Conservation (phyloP, 176 grass and related monocot species). For the Alloteropsis semialata region DNA sequence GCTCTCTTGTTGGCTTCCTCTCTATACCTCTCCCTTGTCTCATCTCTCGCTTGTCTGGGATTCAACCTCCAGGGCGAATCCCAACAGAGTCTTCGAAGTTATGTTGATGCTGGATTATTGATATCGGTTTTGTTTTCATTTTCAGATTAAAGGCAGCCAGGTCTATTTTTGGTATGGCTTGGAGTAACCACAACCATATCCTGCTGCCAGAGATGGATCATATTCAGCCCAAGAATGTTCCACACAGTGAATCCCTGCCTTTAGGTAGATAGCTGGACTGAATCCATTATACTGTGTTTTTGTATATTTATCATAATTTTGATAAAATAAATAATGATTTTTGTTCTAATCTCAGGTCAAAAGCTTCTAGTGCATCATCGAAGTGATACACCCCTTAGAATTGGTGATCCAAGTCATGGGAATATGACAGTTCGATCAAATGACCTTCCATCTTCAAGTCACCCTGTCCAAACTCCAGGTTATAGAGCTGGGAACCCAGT, state of each 20-base stretch:
- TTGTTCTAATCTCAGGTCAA: constrained; percentile 40
- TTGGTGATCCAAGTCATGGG: constrained; percentile 15
- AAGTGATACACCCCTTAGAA: constrained; percentile 30
- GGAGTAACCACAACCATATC: constrained; percentile 21
- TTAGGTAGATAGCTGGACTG: constrained; percentile 47
- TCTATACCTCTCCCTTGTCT: too few species aligned
- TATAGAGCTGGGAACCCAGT: constrained; percentile 22
- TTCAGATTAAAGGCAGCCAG: constrained; percentile 17
- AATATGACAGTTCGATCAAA: constrained; percentile 30
- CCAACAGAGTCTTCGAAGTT: not conserved
- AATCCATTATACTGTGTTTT: not conserved
- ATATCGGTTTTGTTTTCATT: constrained; percentile 13
- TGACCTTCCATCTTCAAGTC: constrained; percentile 42
- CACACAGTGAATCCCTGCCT: constrained; percentile 20
- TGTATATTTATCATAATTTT: constrained; percentile 16
- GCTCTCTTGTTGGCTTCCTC: too few species aligned
- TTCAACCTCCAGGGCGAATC: too few species aligned
- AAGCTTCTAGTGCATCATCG: constrained; percentile 36
- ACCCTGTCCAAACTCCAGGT: not conserved
- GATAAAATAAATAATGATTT: not conserved
- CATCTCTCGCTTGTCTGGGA: too few species aligned
- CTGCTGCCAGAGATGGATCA: constrained; percentile 41
- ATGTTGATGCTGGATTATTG: constrained; percentile 1
- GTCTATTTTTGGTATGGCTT: constrained; percentile 18
- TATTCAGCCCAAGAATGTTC: constrained; percentile 27